These are phyloP conservation scores for Linum trigynum DNA, from an alignment of 345 rosid species.

Conservation along the genomic window DNA sequence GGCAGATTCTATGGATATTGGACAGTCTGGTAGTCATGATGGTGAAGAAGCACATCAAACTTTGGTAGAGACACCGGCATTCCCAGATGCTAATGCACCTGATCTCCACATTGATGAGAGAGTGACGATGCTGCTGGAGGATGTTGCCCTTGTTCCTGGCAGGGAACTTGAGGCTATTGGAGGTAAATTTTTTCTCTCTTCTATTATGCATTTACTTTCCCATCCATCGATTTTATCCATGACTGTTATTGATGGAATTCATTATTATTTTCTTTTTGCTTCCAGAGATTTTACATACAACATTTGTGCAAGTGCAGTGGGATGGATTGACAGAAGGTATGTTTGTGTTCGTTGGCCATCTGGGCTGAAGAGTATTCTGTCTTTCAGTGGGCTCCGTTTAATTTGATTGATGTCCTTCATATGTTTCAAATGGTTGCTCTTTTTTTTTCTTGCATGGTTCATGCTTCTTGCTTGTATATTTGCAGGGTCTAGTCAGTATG, in stretches of 20 bases:
- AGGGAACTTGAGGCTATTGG: slow-evolving; percentile 71
- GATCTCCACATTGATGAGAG: slow-evolving; percentile 67
- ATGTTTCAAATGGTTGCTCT: slow-evolving; percentile 8
- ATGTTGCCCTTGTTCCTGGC: slow-evolving; percentile 55
- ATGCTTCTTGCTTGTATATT: slow-evolving; percentile 18
- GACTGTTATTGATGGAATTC: no score
- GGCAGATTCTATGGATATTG: slow-evolving; percentile 43
- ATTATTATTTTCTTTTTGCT: slow-evolving; percentile 10
- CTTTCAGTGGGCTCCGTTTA: neutral
- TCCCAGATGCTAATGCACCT: slow-evolving; percentile 20
- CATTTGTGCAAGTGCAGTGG: slow-evolving; percentile 44
- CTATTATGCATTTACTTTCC: slow-evolving; percentile 2
- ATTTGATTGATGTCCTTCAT: neutral
- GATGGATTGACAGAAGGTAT: slow-evolving; percentile 62
- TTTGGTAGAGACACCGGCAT: slow-evolving; percentile 6
- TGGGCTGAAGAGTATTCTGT: neutral
- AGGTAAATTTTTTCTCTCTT: slow-evolving; percentile 35
- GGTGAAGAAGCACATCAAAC: slow-evolving; percentile 26
- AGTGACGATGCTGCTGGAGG: slow-evolving; percentile 64
- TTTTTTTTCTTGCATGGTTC: slow-evolving; percentile 23
- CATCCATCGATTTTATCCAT: neutral
- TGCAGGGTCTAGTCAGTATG: slow-evolving; percentile 46
- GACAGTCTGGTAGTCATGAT: slow-evolving; percentile 24
- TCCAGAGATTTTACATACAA: slow-evolving; percentile 69
- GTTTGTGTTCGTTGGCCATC: neutral